Base-by-base conservation (phyloP, 306 rosid genomes). In the Dryas octopetala region DNA sequence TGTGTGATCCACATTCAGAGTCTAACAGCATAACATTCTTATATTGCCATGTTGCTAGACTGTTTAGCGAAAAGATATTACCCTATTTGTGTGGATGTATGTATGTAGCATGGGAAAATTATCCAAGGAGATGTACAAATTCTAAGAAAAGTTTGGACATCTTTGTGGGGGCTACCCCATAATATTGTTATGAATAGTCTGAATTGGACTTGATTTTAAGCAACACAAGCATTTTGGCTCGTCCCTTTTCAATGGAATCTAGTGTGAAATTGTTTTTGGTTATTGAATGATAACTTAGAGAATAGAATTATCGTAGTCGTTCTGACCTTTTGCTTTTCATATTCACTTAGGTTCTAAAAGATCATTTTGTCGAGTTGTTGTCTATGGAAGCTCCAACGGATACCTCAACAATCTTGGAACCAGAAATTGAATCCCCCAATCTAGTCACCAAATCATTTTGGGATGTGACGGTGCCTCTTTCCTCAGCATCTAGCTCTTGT, bases 301-400 rank as follows among this genome's bases (percentile, higher is more conserved):
- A 32, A 32, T 32, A 32, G 3, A 32, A 32, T 32, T 32, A 19
- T 57, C 44, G 11, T 5, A 19, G 19, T 28, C 3, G 23, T 28
- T 14, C 67, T 73, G 32, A 59, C 47, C 59, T 60, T 43, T 55
- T 23, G 70, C 67, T 76, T 65, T 64, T 40, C 19, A 44, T 81
- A 76, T 40, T 66, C 64, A 49, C 48, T 38, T 75, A 88, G 91
- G 88, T 74, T 71, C 70, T 85, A 5, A 85, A 77, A 81, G 89
- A 85, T 62, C 88, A 76, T 68, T 88, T 78, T 16, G 73, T 65
- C 1, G 91, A 88, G 81, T 67, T 88, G 76, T 66, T 88, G 73
- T 85, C 88, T 47, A 79, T 79, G 91, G 88, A 90, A 76, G 70
- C 86, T 73, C 79, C 83, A 43, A 66, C 74, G 60, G 96, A 92